Conservation (phyloP, 2,329 filamentous ascomycete species). For the Penicillium hordei region DNA sequence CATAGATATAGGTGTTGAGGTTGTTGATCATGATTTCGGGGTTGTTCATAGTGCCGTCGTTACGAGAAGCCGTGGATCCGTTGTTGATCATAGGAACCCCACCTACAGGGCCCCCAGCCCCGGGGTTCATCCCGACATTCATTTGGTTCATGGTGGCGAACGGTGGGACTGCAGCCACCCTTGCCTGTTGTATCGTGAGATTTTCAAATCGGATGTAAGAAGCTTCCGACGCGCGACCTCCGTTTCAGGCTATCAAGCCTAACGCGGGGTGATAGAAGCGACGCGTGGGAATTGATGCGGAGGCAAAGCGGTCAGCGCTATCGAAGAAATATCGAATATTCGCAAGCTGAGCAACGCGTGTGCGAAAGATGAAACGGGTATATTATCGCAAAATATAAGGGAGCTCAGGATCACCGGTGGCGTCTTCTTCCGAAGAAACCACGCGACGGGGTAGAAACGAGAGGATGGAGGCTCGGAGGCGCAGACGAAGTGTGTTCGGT, state of each 20-base stretch:
- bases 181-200: slow-evolving; percentile 31
- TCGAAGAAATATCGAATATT: slow-evolving; percentile 2
- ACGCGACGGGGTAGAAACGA: slow-evolving; percentile 21
- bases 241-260: slow-evolving; percentile 29
- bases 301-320: slow-evolving; percentile 23
- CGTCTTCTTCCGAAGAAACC: slow-evolving; percentile 15
- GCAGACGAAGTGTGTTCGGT: slow-evolving; percentile 11
- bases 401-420: slow-evolving; percentile 6
- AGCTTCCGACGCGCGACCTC: slow-evolving; percentile 35
- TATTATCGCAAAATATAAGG: slow-evolving; percentile 5
- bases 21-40: slow-evolving; percentile 42
- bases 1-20: slow-evolving; percentile 67
- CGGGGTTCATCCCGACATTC: slow-evolving; percentile 59
- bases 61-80: slow-evolving; percentile 46
- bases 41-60: slow-evolving; percentile 41
- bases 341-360: slow-evolving; percentile 3
- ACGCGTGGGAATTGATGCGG: slow-evolving; percentile 16
- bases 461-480: slow-evolving; percentile 17
- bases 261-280: slow-evolving; percentile 27
- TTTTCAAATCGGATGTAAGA: slow-evolving; percentile 27
- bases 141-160: slow-evolving; percentile 54
- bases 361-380: background rate
- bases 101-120: slow-evolving; percentile 56
- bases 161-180: slow-evolving; percentile 36
- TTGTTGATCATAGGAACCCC: slow-evolving; percentile 59